A percentile compares a stretch with the other conserved stretches of the same genome.
Evolutionary conservation across 768 basidiomycete genomes (phyloP).

Genomic region (Xerocomus spinulosus): DNA sequence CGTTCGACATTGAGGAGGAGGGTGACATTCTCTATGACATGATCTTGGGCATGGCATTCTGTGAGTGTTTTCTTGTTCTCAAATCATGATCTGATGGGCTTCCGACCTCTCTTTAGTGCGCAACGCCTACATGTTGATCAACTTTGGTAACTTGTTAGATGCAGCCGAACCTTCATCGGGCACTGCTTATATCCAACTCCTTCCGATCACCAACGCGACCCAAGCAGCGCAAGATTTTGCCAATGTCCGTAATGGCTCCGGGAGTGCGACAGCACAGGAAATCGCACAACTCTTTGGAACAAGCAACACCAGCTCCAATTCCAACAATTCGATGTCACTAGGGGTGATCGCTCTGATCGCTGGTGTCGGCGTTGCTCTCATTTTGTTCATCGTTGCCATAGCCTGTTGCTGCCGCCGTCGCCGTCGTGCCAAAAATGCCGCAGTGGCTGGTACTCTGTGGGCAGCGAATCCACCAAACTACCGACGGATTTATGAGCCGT

Average conservation of each 20-base stretch:
- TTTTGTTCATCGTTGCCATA: constrained; percentile 2
- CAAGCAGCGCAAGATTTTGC: constrained; percentile 28
- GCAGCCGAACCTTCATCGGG: constrained; percentile 33
- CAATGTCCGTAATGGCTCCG: constrained; percentile 4
- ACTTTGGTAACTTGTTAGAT: constrained; percentile 60
- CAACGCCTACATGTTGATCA: constrained; percentile 58
- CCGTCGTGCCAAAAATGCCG: constrained; percentile 9
- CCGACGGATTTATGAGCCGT: constrained; percentile 22
- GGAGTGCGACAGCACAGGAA: constrained; percentile 10
- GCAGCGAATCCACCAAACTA: constrained; percentile 11
- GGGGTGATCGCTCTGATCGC: constrained; percentile 18
- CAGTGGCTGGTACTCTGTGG: constrained; percentile 5
- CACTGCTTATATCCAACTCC: constrained; percentile 59
- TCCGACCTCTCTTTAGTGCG: constrained; percentile 41
- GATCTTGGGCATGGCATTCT: constrained; percentile 70
- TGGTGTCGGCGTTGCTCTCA: constrained; percentile 4
- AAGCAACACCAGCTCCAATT: constrained; percentile 31
- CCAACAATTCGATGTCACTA: neutral
- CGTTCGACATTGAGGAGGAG: constrained; percentile 37
- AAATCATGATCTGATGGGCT: neutral
- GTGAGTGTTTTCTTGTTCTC: constrained; percentile 35
- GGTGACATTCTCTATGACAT: constrained; percentile 43
- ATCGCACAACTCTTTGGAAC: constrained; percentile 37
- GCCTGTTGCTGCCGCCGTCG: constrained; percentile 9
- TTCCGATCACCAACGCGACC: constrained; percentile 49